A percentile compares a stretch with the other conserved stretches of the same genome.
These are phyloP conservation scores for Colletotrichum sansevieriae DNA, from an alignment of 2,329 filamentous ascomycete genomes.

Conservation along the genomic window DNA sequence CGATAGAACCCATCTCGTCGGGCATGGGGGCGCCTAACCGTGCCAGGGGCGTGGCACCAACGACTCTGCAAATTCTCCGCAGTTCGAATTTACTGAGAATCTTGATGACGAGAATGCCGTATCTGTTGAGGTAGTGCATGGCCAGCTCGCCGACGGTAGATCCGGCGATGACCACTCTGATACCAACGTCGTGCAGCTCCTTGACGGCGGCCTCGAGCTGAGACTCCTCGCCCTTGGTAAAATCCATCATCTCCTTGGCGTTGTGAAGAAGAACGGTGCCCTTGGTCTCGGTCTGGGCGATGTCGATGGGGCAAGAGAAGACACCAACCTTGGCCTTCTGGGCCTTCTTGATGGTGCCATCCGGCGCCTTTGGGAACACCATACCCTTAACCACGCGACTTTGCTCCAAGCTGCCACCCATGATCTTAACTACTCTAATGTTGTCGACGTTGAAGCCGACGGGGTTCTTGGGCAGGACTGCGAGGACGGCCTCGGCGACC, in stretches of 20 bases:
- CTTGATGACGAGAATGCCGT: slow-evolving; percentile 95
- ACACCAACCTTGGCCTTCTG: slow-evolving; percentile 95
- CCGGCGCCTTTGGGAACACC: slow-evolving; percentile 97
- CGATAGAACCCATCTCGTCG: slow-evolving; percentile 97
- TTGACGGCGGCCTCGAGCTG: slow-evolving; percentile 94
- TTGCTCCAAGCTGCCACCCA: slow-evolving; percentile 96
- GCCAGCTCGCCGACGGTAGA: slow-evolving; percentile 92
- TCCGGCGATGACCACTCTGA: slow-evolving; percentile 92
- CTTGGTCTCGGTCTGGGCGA: slow-evolving; percentile 97
- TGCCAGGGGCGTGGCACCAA: slow-evolving; percentile 95
- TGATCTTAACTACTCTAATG: slow-evolving; percentile 98
- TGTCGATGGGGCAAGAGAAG: slow-evolving; percentile 96
- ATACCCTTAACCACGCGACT: slow-evolving; percentile 96
- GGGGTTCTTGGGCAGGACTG: slow-evolving; percentile 95
- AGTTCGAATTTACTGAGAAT: slow-evolving; percentile 98
- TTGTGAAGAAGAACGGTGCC: slow-evolving; percentile 97
- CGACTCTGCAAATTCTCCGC: slow-evolving; percentile 92
- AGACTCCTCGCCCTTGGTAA: slow-evolving; percentile 94
- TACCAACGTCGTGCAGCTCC: slow-evolving; percentile 92
- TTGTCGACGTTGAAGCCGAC: slow-evolving; percentile 99
- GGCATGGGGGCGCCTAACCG: slow-evolving; percentile 98
- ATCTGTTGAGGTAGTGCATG: slow-evolving; percentile 97
- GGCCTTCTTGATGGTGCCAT: slow-evolving; percentile 91
- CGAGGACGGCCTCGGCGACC: slow-evolving; percentile 86
- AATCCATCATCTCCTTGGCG: slow-evolving; percentile 98